Percentiles rank a stretch among this genome's conserved stretches.
These are phyloP conservation scores for Colletotrichum sansevieriae DNA, from an alignment of 2,329 filamentous ascomycete species.

Conservation along the genomic window DNA sequence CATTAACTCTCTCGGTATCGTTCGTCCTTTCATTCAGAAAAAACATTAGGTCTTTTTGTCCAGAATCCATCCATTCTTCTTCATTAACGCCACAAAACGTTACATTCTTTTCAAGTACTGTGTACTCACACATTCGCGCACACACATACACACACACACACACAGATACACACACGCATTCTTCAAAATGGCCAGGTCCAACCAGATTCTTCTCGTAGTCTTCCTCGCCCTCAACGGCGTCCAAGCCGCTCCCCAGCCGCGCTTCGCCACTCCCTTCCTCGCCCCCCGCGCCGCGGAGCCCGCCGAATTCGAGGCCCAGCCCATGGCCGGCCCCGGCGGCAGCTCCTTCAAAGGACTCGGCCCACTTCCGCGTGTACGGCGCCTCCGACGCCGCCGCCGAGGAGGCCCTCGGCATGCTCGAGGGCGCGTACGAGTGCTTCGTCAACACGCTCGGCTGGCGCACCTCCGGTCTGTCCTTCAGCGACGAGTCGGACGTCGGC, in stretches of 20 bases:
- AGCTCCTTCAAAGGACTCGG: slow-evolving; percentile 50
- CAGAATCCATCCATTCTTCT: slow-evolving; percentile 8
- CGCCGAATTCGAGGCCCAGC: slow-evolving; percentile 48
- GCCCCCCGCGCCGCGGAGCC: slow-evolving; percentile 38
- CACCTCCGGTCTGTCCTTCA: slow-evolving; percentile 54
- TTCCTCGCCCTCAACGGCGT: slow-evolving; percentile 25
- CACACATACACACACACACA: background rate
- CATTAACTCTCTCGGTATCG: slow-evolving; percentile 5
- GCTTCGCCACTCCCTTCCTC: slow-evolving; percentile 66
- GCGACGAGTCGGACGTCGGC: slow-evolving; percentile 50
- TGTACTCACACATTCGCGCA: too few species aligned
- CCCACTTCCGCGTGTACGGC: slow-evolving; percentile 57
- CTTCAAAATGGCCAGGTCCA: slow-evolving; percentile 28
- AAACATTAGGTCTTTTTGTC: slow-evolving; percentile 13
- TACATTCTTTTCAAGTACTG: background rate
- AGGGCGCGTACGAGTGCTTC: slow-evolving; percentile 60
- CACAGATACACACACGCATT: background rate
- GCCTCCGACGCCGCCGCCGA: slow-evolving; percentile 43
- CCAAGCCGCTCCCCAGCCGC: slow-evolving; percentile 30
- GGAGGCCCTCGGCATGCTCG: slow-evolving; percentile 55
- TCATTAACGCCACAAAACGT: background rate
- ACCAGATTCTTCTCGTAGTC: slow-evolving; percentile 31
- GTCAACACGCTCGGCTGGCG: slow-evolving; percentile 54
- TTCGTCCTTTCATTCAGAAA: slow-evolving; percentile 19
- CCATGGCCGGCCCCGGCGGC: slow-evolving; percentile 51